Conservation (phyloP, 306 rosid species). For the Benincasa hispida region DNA sequence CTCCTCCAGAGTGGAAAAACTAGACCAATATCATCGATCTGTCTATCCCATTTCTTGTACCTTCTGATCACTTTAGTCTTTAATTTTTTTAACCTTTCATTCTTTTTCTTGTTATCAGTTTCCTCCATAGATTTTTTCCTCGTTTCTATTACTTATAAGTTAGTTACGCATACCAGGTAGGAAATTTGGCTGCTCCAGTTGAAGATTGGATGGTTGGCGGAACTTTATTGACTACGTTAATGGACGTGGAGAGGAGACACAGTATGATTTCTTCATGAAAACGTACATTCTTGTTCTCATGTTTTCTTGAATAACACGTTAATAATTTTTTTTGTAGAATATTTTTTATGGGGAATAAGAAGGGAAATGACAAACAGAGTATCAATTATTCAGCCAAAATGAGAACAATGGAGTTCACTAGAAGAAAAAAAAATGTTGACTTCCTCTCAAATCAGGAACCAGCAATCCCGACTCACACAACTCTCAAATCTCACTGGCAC, state of each 20-base stretch:
- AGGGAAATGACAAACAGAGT: not conserved
- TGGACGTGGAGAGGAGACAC: constrained; percentile 99
- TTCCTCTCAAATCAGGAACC: too few species aligned
- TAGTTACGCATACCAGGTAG: constrained; percentile 37
- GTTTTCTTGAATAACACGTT: not conserved
- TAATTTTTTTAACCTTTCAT: not conserved
- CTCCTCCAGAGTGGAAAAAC: constrained; percentile 86
- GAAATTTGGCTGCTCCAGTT: constrained; percentile 75
- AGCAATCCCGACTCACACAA: too few species aligned
- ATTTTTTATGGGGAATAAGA: not conserved
- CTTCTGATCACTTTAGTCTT: not conserved
- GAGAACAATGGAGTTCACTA: not conserved
- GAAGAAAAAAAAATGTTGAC: too few species aligned
- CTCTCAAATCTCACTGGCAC: too few species aligned
- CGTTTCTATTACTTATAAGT: not conserved
- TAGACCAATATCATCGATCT: constrained; percentile 59
- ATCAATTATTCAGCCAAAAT: not conserved
- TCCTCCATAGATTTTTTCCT: not conserved
- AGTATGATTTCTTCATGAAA: constrained; percentile 23
- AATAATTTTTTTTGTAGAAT: not conserved
- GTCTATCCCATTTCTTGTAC: not conserved
- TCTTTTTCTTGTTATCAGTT: not conserved
- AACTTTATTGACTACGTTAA: constrained; percentile 74
- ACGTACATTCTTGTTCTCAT: not conserved
- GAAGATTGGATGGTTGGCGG: constrained; percentile 93